phyloP scores from a whole-genome alignment of 1,284 basidiomycete species.

The Baeospora myosura region DNA sequence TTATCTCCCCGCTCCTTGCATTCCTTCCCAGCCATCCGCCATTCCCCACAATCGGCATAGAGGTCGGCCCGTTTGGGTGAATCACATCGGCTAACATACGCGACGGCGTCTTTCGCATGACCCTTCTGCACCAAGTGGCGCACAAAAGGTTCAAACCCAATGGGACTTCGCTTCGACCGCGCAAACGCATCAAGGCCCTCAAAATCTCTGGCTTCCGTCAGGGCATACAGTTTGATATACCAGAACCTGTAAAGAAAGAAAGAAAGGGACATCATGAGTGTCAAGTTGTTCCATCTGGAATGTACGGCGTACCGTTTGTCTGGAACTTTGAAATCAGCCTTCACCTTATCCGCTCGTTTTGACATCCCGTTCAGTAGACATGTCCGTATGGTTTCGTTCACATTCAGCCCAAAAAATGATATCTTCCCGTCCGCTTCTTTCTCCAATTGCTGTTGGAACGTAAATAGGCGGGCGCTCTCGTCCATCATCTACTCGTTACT shows the following conservation, averaged over 20 bases:
- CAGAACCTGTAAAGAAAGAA: conserved; percentile 64
- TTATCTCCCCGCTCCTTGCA: conserved; percentile 84
- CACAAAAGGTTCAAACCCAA: conserved; percentile 93
- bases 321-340: conserved; percentile 82
- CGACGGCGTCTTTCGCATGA: conserved; percentile 63
- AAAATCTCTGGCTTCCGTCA: conserved; percentile 76
- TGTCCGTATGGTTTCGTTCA: conserved; percentile 76
- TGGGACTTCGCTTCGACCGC: conserved; percentile 83
- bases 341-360: conserved; percentile 83
- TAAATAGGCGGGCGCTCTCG: conserved; percentile 73
- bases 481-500: conserved; percentile 72
- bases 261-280: neutral
- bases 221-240: conserved; percentile 82
- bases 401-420: conserved; percentile 69
- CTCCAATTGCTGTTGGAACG: conserved; percentile 81
- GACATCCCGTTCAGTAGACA: conserved; percentile 73
- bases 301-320: conserved; percentile 69
- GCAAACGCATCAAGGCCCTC: conserved; percentile 79
- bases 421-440: conserved; percentile 77
- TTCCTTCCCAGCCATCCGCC: conserved; percentile 79
- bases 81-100: conserved; percentile 79
- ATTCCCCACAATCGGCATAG: conserved; percentile 83
- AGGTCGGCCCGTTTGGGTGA: conserved; percentile 75
- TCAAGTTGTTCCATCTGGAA: conserved; percentile 1
- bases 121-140: conserved; percentile 69